Conservation (phyloP, 108 stramenopile species). For the Heterococcus sp. region DNA sequence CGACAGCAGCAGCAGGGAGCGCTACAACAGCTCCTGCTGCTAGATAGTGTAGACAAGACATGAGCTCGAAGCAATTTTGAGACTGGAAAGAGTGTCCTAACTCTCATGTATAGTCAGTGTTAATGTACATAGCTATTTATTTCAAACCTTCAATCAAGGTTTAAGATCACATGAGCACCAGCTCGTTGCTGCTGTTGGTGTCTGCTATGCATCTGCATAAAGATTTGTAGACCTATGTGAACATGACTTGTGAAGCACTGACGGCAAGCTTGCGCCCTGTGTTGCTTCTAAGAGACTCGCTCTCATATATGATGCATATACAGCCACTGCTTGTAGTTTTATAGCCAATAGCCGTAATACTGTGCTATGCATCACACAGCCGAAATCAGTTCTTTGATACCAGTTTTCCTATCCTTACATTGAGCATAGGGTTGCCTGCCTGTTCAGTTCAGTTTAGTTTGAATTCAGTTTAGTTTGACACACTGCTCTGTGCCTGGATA, state of each 20-base stretch:
- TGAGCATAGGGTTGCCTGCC: too few relatives aligned
- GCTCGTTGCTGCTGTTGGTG: too few relatives aligned
- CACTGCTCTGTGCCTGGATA: conserved; percentile 51
- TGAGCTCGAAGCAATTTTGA: background rate
- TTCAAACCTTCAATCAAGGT: too few relatives aligned
- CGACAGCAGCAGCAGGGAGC: background rate
- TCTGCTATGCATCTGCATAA: too few relatives aligned
- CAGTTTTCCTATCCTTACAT: background rate
- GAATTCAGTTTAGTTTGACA: background rate
- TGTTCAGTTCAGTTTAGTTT: too few relatives aligned
- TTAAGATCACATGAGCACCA: too few relatives aligned
- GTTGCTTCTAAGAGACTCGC: background rate
- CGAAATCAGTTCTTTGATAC: background rate
- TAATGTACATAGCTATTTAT: background rate
- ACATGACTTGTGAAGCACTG: too few relatives aligned
- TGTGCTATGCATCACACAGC: background rate
- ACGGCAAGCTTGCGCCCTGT: too few relatives aligned
- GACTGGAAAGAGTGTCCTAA: background rate
- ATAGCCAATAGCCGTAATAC: too few relatives aligned
- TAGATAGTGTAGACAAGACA: background rate
- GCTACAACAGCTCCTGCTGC: background rate
- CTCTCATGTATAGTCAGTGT: background rate
- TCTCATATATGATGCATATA: background rate
- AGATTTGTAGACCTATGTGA: too few relatives aligned
- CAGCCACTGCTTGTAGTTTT: background rate